A percentile compares a stretch with the other conserved stretches of the same genome.
Conservation (phyloP, 768 basidiomycete genomes). For the Leccinum sublutescens region DNA sequence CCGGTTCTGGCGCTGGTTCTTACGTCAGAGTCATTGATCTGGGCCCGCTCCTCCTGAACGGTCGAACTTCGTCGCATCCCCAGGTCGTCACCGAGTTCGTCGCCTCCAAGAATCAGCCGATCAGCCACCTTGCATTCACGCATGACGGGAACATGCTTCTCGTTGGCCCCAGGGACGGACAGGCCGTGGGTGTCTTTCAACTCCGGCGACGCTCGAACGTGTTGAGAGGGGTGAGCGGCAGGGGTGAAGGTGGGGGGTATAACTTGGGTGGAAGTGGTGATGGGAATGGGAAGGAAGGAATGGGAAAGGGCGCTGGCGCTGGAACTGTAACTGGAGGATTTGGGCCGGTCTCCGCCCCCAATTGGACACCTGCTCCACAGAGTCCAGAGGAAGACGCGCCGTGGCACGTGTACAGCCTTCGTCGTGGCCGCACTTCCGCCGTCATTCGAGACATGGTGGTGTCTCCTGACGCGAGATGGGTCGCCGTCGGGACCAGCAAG, state of each 20-base stretch:
- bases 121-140: slow-evolving; percentile 50
- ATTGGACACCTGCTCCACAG: slow-evolving; percentile 1
- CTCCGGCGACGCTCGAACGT: slow-evolving; percentile 30
- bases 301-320: background rate
- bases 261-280: background rate
- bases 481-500: slow-evolving; percentile 63
- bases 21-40: slow-evolving; percentile 61
- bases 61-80: slow-evolving; percentile 21
- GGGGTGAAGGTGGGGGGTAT: background rate
- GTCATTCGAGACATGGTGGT: slow-evolving; percentile 50
- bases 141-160: slow-evolving; percentile 51
- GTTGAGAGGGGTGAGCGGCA: slow-evolving; percentile 14
- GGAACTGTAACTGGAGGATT: background rate
- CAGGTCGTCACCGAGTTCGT: slow-evolving; percentile 47
- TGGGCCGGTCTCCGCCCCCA: background rate
- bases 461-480: slow-evolving; percentile 59
- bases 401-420: slow-evolving; percentile 65
- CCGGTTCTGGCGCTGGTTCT: slow-evolving; percentile 34
- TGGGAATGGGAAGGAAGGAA: slow-evolving; percentile 1
- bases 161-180: slow-evolving; percentile 55
- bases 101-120: slow-evolving; percentile 45
- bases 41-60: slow-evolving; percentile 31
- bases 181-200: slow-evolving; percentile 49
- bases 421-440: slow-evolving; percentile 69
- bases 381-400: slow-evolving; percentile 28